These are phyloP conservation scores for Russula brevipes DNA, from an alignment of 768 basidiomycete species.

Conservation along the genomic window DNA sequence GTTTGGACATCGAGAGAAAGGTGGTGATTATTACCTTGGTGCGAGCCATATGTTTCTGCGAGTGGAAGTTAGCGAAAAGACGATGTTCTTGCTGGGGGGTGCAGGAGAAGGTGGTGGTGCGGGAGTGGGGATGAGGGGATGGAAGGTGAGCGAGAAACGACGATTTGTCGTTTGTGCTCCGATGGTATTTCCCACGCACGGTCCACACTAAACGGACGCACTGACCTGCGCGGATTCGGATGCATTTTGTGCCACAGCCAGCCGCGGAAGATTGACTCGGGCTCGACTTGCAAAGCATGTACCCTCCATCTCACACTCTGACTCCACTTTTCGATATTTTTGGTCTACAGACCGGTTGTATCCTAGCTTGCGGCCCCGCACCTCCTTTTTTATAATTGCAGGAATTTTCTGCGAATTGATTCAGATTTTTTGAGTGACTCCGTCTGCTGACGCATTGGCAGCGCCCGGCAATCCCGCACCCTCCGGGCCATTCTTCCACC, in stretches of 20 bases:
- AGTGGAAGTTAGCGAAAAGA: conserved; percentile 18
- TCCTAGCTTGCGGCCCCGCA: not conserved
- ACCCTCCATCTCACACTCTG: not conserved
- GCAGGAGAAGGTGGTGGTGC: conserved; percentile 24
- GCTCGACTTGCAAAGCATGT: conserved; percentile 10
- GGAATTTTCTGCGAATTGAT: conserved; percentile 16
- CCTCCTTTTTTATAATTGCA: not conserved
- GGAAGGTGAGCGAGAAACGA: conserved; percentile 23
- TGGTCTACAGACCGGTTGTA: not conserved
- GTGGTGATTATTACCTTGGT: conserved; percentile 57
- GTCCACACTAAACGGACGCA: conserved; percentile 20
- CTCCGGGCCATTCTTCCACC: not conserved
- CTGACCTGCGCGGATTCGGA: conserved; percentile 24
- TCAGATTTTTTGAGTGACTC: conserved; percentile 7
- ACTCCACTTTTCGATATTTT: conserved; percentile 4
- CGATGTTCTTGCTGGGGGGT: conserved; percentile 10
- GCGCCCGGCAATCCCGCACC: not conserved
- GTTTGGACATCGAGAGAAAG: not conserved
- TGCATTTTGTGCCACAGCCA: conserved; percentile 26
- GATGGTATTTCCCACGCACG: conserved; percentile 26
- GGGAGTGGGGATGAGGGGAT: conserved; percentile 12
- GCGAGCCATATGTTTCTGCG: conserved; percentile 62
- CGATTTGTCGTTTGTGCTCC: conserved; percentile 26
- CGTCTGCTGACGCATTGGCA: not conserved
- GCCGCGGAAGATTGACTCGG: conserved; percentile 23